Evolutionary conservation across 352 stramenopile genomes (phyloP), one percentile per base, ranked within the genome.

Genomic region (Globisporangium radiosum): DNA sequence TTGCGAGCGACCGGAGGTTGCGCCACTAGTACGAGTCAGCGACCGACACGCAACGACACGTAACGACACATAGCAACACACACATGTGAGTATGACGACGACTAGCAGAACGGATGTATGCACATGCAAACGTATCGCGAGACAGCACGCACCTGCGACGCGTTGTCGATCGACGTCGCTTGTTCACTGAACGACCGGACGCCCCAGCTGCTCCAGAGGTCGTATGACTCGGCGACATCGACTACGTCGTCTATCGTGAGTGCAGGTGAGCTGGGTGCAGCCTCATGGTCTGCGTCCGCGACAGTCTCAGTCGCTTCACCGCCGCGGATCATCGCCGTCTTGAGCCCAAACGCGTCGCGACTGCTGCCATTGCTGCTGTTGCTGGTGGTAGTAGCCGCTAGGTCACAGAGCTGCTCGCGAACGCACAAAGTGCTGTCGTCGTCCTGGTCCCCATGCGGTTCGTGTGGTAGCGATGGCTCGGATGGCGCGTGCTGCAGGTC

Each of bases 161-260:
- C 36, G 47, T 61, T 72, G n/a, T 70, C 65, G 11, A 63, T 56
- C 19, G 65, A 70, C 15, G 36, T 42, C 13, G 66, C 56, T 14
- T 70, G 64, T 6, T 68, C 58, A 36, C 48, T 72, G 49, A 73
- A 75, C 9, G 70, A 66, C 14, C 70, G 69, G 4, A 69, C 66
- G 62, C 56, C 71, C 71, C 71, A 80, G 13, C 59, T 63, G 50
- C 66, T 73, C 71, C 71, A 80, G 6, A 76, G 57, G 48, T 80
- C 71, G 60, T 67, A 76, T 5, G 60, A 57, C 37, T 73, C 67
- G 4, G 47, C 57, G 6, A 57, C 56, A 3, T 33, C 38, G 9
- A 13, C 48, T 19, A 5, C 52, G 15, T 33, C 13, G 7, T 58
- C 48, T 33, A 56, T 59, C 5, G 19, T 33, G 15, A 59, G 7